Evolutionary conservation across 805 yeast genomes (phyloP).

Genomic region (Pachysolen tannophilus): DNA sequence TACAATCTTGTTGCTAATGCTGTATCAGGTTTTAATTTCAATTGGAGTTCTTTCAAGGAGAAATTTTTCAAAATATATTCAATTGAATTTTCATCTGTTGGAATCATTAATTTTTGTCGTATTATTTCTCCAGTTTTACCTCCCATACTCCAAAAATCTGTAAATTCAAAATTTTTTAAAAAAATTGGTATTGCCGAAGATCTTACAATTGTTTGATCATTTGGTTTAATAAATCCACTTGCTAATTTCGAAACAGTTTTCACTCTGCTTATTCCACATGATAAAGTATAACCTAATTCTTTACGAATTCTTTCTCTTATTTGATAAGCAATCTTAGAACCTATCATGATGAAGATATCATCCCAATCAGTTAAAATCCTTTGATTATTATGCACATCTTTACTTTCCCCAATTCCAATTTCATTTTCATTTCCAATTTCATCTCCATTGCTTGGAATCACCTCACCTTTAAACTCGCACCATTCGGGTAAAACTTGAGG

Average conservation of each 20-base stretch:
- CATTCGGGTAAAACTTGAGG: conserved; percentile 27
- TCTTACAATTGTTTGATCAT: conserved; percentile 71
- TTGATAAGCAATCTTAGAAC: conserved; percentile 47
- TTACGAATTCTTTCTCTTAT: conserved; percentile 45
- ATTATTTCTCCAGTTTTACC: conserved; percentile 75
- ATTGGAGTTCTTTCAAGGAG: conserved; percentile 27
- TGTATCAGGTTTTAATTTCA: conserved; percentile 30
- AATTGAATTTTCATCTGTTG: conserved; percentile 38
- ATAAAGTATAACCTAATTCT: conserved; percentile 72
- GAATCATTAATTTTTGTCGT: conserved; percentile 39
- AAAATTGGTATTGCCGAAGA: conserved; percentile 42
- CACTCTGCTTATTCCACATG: conserved; percentile 77
- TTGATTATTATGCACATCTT: conserved; percentile 3
- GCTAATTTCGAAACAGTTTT: conserved; percentile 82
- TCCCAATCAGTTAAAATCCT: conserved; percentile 57
- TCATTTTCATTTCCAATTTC: conserved; percentile 17
- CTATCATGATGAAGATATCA: conserved; percentile 62
- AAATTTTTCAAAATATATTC: conserved; percentile 43
- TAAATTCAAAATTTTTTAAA: conserved; percentile 50
- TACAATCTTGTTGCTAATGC: conserved; percentile 47
- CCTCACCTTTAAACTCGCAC: conserved; percentile 23
- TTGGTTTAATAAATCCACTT: conserved; percentile 78
- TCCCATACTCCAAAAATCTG: conserved; percentile 85
- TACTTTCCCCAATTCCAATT: conserved; percentile 14
- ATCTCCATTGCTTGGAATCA: conserved; percentile 15